Evolutionary conservation across 2,329 filamentous ascomycete species (phyloP).

Genomic region (Penicillium digitatum): DNA sequence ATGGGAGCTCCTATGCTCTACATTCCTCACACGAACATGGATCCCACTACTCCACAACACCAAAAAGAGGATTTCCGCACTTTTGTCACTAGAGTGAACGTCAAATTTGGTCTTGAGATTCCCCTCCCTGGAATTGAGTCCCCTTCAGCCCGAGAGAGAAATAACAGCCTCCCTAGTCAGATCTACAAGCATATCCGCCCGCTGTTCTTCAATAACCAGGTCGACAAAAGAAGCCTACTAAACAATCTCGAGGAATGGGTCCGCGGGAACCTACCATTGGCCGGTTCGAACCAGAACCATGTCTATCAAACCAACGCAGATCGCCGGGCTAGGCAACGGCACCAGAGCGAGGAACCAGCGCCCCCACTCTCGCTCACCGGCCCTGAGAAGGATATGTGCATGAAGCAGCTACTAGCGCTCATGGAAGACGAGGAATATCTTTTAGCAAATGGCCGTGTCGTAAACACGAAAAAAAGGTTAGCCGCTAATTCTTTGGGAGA

Average conservation of each 20-base stretch:
- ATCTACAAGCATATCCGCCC: slow-evolving; percentile 28
- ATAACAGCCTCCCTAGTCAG: slow-evolving; percentile 20
- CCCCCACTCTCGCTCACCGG: slow-evolving; percentile 9
- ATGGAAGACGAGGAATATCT: slow-evolving; percentile 36
- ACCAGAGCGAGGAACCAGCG: slow-evolving; percentile 5
- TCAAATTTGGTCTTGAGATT: slow-evolving; percentile 34
- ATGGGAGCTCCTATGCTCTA: neutral
- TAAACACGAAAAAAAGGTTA: slow-evolving; percentile 6
- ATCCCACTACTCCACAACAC: slow-evolving; percentile 22
- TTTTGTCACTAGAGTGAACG: slow-evolving; percentile 34
- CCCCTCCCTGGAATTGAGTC: slow-evolving; percentile 24
- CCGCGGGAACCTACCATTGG: neutral
- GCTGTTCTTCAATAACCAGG: slow-evolving; percentile 29
- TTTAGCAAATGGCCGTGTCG: slow-evolving; percentile 13
- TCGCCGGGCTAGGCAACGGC: neutral
- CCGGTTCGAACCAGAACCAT: neutral
- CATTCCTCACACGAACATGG: neutral
- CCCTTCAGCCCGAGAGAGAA: slow-evolving; percentile 11
- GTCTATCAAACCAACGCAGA: neutral
- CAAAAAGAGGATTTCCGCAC: slow-evolving; percentile 23
- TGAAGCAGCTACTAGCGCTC: slow-evolving; percentile 27
- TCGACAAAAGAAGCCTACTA: slow-evolving; percentile 24
- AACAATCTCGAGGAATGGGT: slow-evolving; percentile 33
- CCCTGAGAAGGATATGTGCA: slow-evolving; percentile 24
- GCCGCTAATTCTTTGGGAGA: slow-evolving; percentile 5